Base-by-base conservation (phyloP, 768 basidiomycete species). In the Psilocybe cyanescens region DNA sequence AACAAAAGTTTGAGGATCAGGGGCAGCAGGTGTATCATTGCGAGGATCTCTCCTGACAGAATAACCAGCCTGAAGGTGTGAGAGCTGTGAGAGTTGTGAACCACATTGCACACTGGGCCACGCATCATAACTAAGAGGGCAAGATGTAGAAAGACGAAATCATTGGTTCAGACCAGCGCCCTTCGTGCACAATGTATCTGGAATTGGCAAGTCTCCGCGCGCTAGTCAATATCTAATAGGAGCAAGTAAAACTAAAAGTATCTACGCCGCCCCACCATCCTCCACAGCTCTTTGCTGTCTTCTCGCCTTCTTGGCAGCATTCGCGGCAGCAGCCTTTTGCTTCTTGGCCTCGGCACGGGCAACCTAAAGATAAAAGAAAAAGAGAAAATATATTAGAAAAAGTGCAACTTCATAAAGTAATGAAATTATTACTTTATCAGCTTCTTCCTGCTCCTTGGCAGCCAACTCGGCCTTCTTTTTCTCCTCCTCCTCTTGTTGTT, bases 241-340 rank as follows among this genome's bases (percentile, higher is more conserved):
- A 24, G 24, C 24, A 24, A 24, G 24, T 24, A 24, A 24, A 24
- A 24, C 24, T 24, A 24, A 24, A 24, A 24, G 24, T 24, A 59
- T 59, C 58, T 59, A 59, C 7, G 57, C 61, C 12, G 58, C 57
- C 29, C 56, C 66, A 30, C 24, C 73, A 11, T 74, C 81, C 58
- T 83, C 86, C 8, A 77, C 74, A 28, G 81, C 81, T 41, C 89
- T 82, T 61, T 82, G 83, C 48, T 83, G 83, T 64, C 91, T 81
- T 63, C 91, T 79, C 31, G 92, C 92, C 78, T 96, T 96, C 80
- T 96, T 96, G 9, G 93, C 93, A 44, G 93, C 94, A 70, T 89
- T 95, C 3, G 94, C 93, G 47, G 91, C 91, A 2, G 91, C 91
- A 0, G 89, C 86, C 70, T 94, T 94, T 3, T 86, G 86, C 77